These are phyloP conservation scores for Ampelocalamus luodianensis DNA, from an alignment of 176 grass and related monocot genomes.

Conservation along the genomic window DNA sequence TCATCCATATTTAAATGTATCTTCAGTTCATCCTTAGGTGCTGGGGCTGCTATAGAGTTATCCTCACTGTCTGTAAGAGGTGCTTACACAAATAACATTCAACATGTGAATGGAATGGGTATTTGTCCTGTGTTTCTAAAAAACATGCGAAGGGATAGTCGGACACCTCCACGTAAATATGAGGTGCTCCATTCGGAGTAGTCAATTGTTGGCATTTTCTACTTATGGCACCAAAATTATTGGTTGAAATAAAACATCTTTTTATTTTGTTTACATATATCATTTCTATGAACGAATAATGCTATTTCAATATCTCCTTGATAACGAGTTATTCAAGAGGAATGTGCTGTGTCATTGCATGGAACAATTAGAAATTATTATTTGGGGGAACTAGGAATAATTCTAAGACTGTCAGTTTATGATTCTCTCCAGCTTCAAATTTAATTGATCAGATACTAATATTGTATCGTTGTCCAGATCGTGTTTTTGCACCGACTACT, in stretches of 20 bases:
- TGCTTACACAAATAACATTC: background rate
- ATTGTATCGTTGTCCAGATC: conserved; percentile 59
- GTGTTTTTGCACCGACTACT: conserved; percentile 98
- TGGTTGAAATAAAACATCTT: background rate
- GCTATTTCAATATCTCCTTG: background rate
- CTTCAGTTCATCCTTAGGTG: background rate
- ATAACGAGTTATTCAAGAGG: conserved; percentile 29
- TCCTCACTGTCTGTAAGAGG: background rate
- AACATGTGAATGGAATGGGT: background rate
- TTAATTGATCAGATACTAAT: conserved; percentile 37
- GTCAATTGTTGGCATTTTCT: conserved; percentile 28
- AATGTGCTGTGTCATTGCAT: background rate
- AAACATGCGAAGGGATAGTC: conserved; percentile 5
- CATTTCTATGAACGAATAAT: conserved; percentile 16
- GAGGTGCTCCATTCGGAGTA: background rate
- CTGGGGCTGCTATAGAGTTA: background rate
- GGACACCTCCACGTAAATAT: background rate
- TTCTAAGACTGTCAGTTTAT: background rate
- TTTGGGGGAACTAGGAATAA: background rate
- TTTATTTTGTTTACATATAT: background rate
- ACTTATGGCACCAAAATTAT: conserved; percentile 15
- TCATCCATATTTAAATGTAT: conserved; percentile 13
- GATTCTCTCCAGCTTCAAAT: conserved; percentile 17
- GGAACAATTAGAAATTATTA: conserved; percentile 15
- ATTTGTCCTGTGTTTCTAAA: background rate